Evolutionary conservation across 2,329 filamentous ascomycete genomes (phyloP).

Genomic region (Cladorrhinum sp.): DNA sequence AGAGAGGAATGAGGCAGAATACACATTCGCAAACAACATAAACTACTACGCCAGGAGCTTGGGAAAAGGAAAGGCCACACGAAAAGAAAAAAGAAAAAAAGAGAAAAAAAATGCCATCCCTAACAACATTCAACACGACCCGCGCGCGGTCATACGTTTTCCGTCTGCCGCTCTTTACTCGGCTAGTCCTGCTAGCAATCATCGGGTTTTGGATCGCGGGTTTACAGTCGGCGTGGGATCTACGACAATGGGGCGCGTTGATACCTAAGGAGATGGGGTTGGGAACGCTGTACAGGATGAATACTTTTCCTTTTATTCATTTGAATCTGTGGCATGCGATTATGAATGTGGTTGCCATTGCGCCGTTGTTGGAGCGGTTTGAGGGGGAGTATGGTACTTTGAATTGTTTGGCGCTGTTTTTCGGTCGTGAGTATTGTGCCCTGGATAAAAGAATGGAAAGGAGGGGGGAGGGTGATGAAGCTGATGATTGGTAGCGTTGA

Average conservation of each 20-base stretch:
- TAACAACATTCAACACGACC: constrained; percentile 62
- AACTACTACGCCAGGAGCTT: too few species aligned
- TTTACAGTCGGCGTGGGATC: constrained; percentile 66
- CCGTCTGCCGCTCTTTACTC: constrained; percentile 84
- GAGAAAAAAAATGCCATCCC: constrained; percentile 29
- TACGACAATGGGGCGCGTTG: constrained; percentile 74
- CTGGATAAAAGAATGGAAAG: not conserved
- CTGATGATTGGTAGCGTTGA: constrained; percentile 53
- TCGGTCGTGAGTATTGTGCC: constrained; percentile 81
- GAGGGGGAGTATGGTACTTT: constrained; percentile 90
- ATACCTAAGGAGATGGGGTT: constrained; percentile 74
- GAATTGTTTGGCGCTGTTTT: constrained; percentile 80
- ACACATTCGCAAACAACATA: not conserved
- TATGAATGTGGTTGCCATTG: constrained; percentile 75
- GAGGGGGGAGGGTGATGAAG: constrained; percentile 6
- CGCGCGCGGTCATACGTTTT: constrained; percentile 78
- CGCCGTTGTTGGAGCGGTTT: constrained; percentile 89
- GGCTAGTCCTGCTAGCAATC: constrained; percentile 64
- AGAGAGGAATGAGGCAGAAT: not conserved
- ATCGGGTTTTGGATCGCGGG: constrained; percentile 66
- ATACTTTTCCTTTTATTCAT: constrained; percentile 89
- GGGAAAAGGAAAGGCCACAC: not conserved
- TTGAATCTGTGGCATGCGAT: constrained; percentile 74
- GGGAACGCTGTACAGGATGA: constrained; percentile 76
- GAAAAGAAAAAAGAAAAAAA: not conserved